Conservation (phyloP, 108 stramenopile genomes). For the Aurantiochytrium sp. region DNA sequence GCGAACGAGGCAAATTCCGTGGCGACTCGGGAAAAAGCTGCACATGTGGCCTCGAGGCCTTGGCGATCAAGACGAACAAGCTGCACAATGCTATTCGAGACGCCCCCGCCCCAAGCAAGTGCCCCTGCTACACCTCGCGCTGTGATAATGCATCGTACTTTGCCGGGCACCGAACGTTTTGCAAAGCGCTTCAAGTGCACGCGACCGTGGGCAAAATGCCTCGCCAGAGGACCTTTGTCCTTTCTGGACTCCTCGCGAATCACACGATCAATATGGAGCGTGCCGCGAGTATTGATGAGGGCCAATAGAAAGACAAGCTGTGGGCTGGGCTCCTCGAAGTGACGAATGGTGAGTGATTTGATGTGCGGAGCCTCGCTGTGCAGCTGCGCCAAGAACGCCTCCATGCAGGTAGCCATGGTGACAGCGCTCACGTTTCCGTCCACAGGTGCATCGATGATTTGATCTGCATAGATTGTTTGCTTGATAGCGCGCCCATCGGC, state of each 20-base stretch:
- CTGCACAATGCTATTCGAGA: neutral
- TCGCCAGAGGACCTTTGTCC: neutral
- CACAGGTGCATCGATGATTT: neutral
- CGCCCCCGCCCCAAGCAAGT: neutral
- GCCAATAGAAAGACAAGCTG: neutral
- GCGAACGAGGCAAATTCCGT: neutral
- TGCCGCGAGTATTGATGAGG: neutral
- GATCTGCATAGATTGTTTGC: neutral
- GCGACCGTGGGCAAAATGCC: neutral
- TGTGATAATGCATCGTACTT: neutral
- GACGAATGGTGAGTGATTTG: neutral
- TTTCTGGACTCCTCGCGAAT: neutral
- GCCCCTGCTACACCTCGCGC: neutral
- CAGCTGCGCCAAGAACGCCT: neutral
- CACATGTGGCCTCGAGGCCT: neutral
- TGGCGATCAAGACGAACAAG: neutral
- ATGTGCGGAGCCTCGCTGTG: neutral
- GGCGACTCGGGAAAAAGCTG: neutral
- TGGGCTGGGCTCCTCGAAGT: neutral
- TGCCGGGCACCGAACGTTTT: neutral
- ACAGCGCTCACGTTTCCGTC: neutral
- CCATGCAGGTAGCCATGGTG: neutral
- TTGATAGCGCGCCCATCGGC: neutral
- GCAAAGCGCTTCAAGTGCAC: neutral
- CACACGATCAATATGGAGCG: neutral